Base-by-base conservation (phyloP, 2,329 filamentous ascomycete genomes). In the Penicillium italicum region DNA sequence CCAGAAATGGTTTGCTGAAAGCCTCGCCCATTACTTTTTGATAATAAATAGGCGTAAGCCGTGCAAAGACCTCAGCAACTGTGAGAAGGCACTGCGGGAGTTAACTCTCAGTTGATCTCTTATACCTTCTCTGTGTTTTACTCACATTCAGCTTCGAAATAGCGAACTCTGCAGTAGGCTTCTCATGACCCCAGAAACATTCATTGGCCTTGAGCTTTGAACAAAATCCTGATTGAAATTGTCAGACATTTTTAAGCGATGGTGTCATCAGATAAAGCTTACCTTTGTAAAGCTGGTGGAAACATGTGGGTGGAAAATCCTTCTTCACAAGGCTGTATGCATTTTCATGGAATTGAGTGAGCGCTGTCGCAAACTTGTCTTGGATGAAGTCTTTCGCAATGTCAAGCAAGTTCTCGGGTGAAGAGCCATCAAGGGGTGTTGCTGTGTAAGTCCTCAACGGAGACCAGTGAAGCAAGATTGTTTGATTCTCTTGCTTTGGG, bases 391-490 rank as follows among this genome's bases (percentile, higher is more conserved):
- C 3, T 30, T 38, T 56, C 1, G 53, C 56, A 24, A 28, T n/a
- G 3, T 12, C 30, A n/a, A 56, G 41, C 40, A 58, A 30, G 9
- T 22, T 26, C 8, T 46, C 40, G 9, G 24, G 30, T 16, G 49
- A 50, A 18, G 22, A 37, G 4, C 16, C 45, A 16, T 44, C 45
- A n/a, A 30, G 14, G 37, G 24, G 10, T 4, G 26, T 31, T 8
- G 8, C 12, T 20, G 33, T 30, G n/a, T 20, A 30, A 18, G 16
- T 12, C 9, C 22, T 53, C 28, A 58, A 6, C 4, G 56, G 48
- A 12, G 56, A 58, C 56, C 56, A 58, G 14, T 34, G 40, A 33
- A 56, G 53, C 30, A 58, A 16, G 9, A 45, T 40, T 11, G 48
- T 24, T 24, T 46, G 24, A 1, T 2, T 41, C 18, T 46, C 18